These are phyloP conservation scores for Penicillium aurantiogriseum DNA, from an alignment of 2,329 filamentous ascomycete species.

Conservation along the genomic window DNA sequence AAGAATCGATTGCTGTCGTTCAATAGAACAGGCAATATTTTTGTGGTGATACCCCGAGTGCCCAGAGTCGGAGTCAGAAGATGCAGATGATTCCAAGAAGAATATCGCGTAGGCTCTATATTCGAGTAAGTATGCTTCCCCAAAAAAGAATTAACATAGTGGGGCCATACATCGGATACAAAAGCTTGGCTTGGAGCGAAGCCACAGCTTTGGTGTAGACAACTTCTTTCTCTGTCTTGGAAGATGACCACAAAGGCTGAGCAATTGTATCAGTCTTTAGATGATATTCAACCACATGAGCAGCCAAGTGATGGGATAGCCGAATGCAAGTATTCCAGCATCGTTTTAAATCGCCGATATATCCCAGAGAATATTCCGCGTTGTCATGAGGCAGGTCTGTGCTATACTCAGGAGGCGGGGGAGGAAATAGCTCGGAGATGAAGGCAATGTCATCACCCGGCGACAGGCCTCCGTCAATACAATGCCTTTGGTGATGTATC, in stretches of 20 bases:
- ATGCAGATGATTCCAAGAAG: conserved; percentile 26
- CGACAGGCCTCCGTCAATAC: conserved; percentile 4
- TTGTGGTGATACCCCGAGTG: not conserved
- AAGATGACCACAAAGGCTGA: conserved; percentile 20
- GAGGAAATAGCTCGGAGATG: conserved; percentile 28
- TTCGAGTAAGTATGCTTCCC: not conserved
- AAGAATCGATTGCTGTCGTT: conserved; percentile 24
- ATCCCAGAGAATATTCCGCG: conserved; percentile 29
- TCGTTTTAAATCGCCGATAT: conserved; percentile 24
- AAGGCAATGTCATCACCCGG: conserved; percentile 28
- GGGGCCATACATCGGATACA: conserved; percentile 21
- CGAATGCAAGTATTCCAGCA: conserved; percentile 30
- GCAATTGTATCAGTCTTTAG: conserved; percentile 20
- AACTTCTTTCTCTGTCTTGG: conserved; percentile 27
- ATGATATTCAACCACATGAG: conserved; percentile 24
- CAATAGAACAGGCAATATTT: conserved; percentile 7
- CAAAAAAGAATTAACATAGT: not conserved
- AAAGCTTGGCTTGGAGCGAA: conserved; percentile 22
- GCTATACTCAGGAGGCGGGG: conserved; percentile 27
- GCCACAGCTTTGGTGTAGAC: conserved; percentile 26
- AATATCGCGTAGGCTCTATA: conserved; percentile 25
- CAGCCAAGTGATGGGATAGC: conserved; percentile 28
- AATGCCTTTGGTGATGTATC: not conserved
- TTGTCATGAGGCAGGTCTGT: conserved; percentile 15
- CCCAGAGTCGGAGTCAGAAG: not conserved